Evolutionary conservation across 1,139 yeast species (phyloP).

Genomic region (Eremothecium gossypii): DNA sequence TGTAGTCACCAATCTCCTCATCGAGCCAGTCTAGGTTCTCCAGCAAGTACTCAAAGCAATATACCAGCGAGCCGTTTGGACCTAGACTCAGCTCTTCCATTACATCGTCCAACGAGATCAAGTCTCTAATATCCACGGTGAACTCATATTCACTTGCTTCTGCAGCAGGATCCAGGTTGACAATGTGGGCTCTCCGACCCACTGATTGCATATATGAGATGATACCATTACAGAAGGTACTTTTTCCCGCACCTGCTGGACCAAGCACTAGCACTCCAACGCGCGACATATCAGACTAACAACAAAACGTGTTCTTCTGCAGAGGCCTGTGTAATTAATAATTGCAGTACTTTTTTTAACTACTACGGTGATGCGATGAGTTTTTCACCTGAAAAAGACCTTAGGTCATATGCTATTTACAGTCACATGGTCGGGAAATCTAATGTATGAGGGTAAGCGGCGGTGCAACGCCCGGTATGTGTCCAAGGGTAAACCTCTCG

Average conservation of each 20-base stretch:
- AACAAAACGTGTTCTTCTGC: too few relatives aligned
- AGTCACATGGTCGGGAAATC: not conserved
- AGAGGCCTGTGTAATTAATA: too few relatives aligned
- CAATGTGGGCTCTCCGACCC: slow-evolving; percentile 90
- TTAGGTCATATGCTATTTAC: too few relatives aligned
- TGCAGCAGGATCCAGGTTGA: slow-evolving; percentile 95
- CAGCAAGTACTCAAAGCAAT: slow-evolving; percentile 83
- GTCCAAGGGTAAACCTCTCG: slow-evolving; percentile 47
- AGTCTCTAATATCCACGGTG: slow-evolving; percentile 84
- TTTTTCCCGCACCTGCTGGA: slow-evolving; percentile 96
- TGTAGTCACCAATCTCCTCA: slow-evolving; percentile 86
- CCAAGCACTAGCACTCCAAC: slow-evolving; percentile 94
- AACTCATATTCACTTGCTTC: slow-evolving; percentile 87
- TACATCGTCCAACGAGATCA: slow-evolving; percentile 88
- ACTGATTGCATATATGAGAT: slow-evolving; percentile 81
- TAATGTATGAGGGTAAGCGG: slow-evolving; percentile 34
- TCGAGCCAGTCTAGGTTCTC: slow-evolving; percentile 94
- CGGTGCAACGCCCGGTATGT: slow-evolving; percentile 74
- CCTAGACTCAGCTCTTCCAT: slow-evolving; percentile 93
- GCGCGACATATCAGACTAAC: slow-evolving; percentile 55
- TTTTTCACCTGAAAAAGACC: too few relatives aligned
- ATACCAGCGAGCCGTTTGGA: slow-evolving; percentile 89
- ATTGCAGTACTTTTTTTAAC: too few relatives aligned
- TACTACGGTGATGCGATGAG: too few relatives aligned
- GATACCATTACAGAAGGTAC: slow-evolving; percentile 83